Base-by-base conservation (phyloP, 306 rosid genomes). In the Dalbergia cultrata region DNA sequence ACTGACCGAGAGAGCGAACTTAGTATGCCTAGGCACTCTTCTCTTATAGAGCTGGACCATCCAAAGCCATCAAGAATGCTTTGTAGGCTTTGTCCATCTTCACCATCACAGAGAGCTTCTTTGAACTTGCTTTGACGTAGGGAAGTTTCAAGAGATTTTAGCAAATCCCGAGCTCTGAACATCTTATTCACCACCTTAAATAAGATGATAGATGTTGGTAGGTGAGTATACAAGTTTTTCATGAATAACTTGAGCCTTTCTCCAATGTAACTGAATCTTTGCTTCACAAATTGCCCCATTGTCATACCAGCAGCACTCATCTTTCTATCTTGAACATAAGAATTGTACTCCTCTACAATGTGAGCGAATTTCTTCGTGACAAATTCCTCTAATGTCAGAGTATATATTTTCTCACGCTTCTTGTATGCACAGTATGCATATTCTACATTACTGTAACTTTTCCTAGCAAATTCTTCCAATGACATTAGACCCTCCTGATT, bases 131-230 rank as follows among this genome's bases (percentile, higher is more conserved):
- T 22, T 41, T 11, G 49, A 0, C 0, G 3, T 74, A 75, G 3
- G 16, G 72, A 82, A 18, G 2, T 52, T 79, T 61, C 69, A 59
- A 86, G 73, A 26, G 65, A 76, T 4, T 31, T 72, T 5, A 86
- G n/a, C 77, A 81, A 68, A 9, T 57, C 37, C 19, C 74, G 37
- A 47, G 83, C 83, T 72, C 4, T 52, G 13, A 72, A 60, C 74
- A 85, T 86, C 12, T 37, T 58, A 64, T 47, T 47, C 50, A 43
- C 82, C 5, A 14, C 75, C 47, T 56, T 69, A 0, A 77, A 57
- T 12, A 88, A 70, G 44, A 90, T 57, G 13, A 74, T 33, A 50
- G 84, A 75, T 18, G 92, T 88, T 45, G 92, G 97, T n/a, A 90
- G 10, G 60, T 92, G 91, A 0, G 87, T 88, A 26, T 18, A 86